Conservation (phyloP, 352 stramenopile species). For the Globisporangium cylindrosporum region DNA sequence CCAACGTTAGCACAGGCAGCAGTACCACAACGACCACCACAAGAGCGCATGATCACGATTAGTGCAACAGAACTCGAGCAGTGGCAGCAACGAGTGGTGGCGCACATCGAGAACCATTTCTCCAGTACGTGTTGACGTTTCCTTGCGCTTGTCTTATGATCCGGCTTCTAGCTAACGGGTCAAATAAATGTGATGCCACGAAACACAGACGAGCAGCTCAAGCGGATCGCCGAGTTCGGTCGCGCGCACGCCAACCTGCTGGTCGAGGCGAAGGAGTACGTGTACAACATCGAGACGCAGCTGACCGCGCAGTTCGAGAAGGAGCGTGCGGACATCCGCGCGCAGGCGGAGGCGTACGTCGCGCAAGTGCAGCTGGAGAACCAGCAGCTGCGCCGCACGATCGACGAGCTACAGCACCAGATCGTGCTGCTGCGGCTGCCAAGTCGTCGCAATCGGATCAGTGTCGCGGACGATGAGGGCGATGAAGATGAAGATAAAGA, state of each 20-base stretch:
- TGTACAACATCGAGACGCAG: conserved; percentile 54
- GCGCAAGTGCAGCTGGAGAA: conserved; percentile 49
- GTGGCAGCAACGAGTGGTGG: conserved; percentile 57
- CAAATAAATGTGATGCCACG: neutral
- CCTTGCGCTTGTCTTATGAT: neutral
- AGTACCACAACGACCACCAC: conserved; percentile 4
- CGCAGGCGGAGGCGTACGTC: conserved; percentile 53
- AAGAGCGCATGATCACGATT: conserved; percentile 37
- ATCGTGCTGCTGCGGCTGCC: neutral
- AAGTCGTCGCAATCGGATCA: conserved; percentile 5
- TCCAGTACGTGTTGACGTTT: conserved; percentile 40
- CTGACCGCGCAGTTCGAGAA: conserved; percentile 46
- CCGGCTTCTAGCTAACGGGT: neutral
- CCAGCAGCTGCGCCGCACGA: conserved; percentile 19
- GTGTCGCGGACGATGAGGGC: neutral
- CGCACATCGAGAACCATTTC: conserved; percentile 67
- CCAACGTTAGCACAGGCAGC: neutral
- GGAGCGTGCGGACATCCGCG: conserved; percentile 38
- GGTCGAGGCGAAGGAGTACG: conserved; percentile 65
- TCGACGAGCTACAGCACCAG: conserved; percentile 13
- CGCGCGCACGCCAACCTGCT: conserved; percentile 63
- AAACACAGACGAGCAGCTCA: conserved; percentile 64
- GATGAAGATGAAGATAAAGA: neutral
- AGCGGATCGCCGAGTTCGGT: conserved; percentile 75
- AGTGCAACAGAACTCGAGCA: conserved; percentile 54